Evolutionary conservation across 371 early-diverging fungal genomes (phyloP).

Genomic region (Phascolomyces articulosus): DNA sequence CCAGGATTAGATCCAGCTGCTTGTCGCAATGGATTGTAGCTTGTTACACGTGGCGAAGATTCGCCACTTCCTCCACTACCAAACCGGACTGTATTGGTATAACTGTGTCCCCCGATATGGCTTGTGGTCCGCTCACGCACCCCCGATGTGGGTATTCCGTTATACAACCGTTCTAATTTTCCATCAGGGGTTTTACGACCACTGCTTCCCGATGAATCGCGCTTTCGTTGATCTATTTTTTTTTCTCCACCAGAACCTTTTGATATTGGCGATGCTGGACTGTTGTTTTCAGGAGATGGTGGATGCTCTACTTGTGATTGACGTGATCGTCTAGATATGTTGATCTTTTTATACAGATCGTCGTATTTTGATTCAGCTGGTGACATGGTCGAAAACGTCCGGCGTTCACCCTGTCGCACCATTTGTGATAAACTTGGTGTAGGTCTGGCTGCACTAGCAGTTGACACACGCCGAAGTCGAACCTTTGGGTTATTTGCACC

Average conservation of each 20-base stretch:
- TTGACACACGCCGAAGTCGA: constrained; percentile 33
- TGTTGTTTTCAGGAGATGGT: constrained; percentile 2
- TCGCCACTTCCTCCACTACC: not conserved
- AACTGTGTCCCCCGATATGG: constrained; percentile 4
- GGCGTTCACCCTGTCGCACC: constrained; percentile 46
- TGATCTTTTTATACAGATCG: constrained; percentile 43
- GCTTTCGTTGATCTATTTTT: not conserved
- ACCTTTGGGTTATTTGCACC: not conserved
- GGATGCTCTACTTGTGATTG: not conserved
- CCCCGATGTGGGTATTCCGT: constrained; percentile 38
- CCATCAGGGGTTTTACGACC: constrained; percentile 28
- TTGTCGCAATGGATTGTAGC: constrained; percentile 7
- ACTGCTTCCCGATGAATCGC: constrained; percentile 3
- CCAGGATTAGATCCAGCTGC: constrained; percentile 4
- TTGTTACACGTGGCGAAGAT: not conserved
- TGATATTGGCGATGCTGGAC: not conserved
- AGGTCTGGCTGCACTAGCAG: constrained; percentile 27
- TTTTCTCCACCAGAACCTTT: not conserved
- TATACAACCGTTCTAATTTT: constrained; percentile 38
- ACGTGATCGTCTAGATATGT: constrained; percentile 8
- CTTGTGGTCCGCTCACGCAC: constrained; percentile 18
- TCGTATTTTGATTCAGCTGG: constrained; percentile 53
- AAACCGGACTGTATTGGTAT: not conserved
- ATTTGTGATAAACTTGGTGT: constrained; percentile 50
- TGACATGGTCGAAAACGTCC: constrained; percentile 48